A percentile compares a stretch with the other conserved stretches of the same genome.
Conservation (phyloP, 495 filamentous ascomycete genomes). For the Melanomma pulvis-pyrius region DNA sequence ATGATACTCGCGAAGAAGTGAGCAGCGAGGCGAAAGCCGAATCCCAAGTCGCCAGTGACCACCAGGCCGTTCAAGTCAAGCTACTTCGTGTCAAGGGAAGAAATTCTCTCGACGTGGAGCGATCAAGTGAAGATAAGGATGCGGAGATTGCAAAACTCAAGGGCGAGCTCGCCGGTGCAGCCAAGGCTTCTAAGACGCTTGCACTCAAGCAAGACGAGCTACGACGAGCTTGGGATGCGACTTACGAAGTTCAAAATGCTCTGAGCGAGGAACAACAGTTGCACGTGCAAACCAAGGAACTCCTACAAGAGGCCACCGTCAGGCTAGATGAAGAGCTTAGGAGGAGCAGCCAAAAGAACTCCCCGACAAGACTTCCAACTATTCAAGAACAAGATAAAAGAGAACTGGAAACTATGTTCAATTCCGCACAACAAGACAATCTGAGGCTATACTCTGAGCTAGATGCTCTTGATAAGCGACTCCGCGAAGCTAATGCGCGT, state of each 20-base stretch:
- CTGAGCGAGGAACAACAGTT: conserved; percentile 14
- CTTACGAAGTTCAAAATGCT: conserved; percentile 13
- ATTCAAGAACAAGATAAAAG: conserved; percentile 26
- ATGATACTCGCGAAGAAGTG: not conserved
- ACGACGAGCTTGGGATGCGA: conserved; percentile 22
- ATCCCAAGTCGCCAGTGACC: not conserved
- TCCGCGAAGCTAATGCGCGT: conserved; percentile 14
- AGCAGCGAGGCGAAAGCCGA: not conserved
- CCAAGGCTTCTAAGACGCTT: conserved; percentile 9
- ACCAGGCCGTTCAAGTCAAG: conserved; percentile 18
- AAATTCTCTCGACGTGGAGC: conserved; percentile 16
- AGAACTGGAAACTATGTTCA: conserved; percentile 31
- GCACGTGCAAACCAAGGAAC: conserved; percentile 15
- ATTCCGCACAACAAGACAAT: conserved; percentile 30
- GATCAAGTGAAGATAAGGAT: conserved; percentile 16
- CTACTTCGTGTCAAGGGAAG: conserved; percentile 21
- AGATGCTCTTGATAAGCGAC: conserved; percentile 19
- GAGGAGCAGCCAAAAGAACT: conserved; percentile 12
- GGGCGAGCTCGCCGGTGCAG: not conserved
- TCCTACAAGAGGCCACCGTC: conserved; percentile 8
- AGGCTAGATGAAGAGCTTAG: conserved; percentile 19
- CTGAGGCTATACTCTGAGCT: conserved; percentile 19
- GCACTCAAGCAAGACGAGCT: conserved; percentile 15
- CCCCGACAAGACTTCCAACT: conserved; percentile 15
- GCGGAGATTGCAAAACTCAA: conserved; percentile 22